A percentile compares a stretch with the other conserved stretches of the same genome.
phyloP scores from a whole-genome alignment of 2,329 filamentous ascomycete species.

The Aspergillus caelatus region DNA sequence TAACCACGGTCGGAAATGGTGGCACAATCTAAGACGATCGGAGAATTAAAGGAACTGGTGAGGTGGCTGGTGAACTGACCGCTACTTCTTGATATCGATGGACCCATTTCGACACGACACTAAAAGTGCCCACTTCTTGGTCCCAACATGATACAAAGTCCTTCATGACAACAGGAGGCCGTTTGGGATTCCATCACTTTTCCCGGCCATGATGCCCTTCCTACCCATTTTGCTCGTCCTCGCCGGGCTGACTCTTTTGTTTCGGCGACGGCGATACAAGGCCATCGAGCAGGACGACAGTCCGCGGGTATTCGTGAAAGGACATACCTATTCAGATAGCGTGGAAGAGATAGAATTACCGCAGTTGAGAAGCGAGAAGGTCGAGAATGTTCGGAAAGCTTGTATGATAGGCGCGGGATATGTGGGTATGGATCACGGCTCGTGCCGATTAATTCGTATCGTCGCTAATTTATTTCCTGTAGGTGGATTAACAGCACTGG shows the following conservation, averaged over 20 bases:
- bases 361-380: background rate
- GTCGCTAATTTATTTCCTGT: background rate
- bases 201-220: slow-evolving; percentile 18
- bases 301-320: slow-evolving; percentile 20
- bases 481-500: slow-evolving; percentile 27
- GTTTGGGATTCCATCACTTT: background rate
- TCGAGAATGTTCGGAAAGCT: slow-evolving; percentile 22
- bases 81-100: slow-evolving; percentile 3
- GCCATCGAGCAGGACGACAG: slow-evolving; percentile 8
- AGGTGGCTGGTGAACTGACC: slow-evolving; percentile 3
- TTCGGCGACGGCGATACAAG: slow-evolving; percentile 19
- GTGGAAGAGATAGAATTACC: slow-evolving; percentile 10
- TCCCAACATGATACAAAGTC: background rate
- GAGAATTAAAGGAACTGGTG: background rate
- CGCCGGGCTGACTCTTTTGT: slow-evolving; percentile 19
- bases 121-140: background rate
- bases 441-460: background rate
- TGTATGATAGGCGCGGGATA: slow-evolving; percentile 31
- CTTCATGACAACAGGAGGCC: background rate
- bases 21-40: background rate
- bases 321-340: slow-evolving; percentile 23
- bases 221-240: slow-evolving; percentile 21
- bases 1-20: background rate
- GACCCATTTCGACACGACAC: background rate
- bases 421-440: slow-evolving; percentile 22